Evolutionary conservation across 768 basidiomycete species (phyloP).

Genomic region (Phaeolepiota aurea): DNA sequence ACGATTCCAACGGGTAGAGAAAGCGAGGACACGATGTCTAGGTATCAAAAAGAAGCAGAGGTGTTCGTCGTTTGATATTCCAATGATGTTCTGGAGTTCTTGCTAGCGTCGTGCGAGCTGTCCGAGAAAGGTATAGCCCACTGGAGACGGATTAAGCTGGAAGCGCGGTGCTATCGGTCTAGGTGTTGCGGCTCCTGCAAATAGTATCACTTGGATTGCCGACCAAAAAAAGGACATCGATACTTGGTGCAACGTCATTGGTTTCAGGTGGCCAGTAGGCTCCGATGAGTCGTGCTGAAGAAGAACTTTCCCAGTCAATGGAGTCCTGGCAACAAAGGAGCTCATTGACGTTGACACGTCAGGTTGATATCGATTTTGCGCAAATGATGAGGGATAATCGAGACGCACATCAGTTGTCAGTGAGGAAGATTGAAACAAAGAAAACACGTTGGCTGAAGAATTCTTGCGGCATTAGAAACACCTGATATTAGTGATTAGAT

Average conservation of each 20-base stretch:
- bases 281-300: neutral
- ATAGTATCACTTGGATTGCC: no score
- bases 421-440: neutral
- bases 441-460: neutral
- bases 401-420: neutral
- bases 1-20: neutral
- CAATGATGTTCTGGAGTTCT: neutral
- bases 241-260: neutral
- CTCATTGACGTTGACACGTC: neutral
- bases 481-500: neutral
- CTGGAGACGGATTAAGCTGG: neutral
- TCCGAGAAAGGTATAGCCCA: neutral
- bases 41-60: neutral
- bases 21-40: neutral
- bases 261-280: neutral
- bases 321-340: neutral
- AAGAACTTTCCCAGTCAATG: neutral
- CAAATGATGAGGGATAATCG: neutral
- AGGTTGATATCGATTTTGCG: neutral
- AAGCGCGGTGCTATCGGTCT: neutral
- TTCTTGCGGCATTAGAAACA: neutral
- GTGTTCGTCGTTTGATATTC: neutral
- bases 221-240: neutral
- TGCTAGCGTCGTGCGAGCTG: neutral
- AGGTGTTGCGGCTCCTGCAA: no score